A percentile compares a stretch with the other conserved stretches of the same genome.
Conservation (phyloP, 2,329 filamentous ascomycete genomes). For the Chaetothyriales sp. region DNA sequence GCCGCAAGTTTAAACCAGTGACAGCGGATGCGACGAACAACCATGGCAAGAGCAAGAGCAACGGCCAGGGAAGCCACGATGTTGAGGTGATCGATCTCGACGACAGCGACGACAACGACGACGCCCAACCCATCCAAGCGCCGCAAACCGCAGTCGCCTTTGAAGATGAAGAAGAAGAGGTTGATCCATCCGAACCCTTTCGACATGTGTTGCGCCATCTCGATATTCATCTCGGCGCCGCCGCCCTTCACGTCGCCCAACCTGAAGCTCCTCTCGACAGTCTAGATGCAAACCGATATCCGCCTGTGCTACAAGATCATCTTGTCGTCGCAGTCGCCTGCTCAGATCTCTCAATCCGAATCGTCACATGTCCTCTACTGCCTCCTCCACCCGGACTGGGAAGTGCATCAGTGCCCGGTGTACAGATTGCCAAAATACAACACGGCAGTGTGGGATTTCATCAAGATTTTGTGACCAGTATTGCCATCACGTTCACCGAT, state of each 20-base stretch:
- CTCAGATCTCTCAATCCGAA: constrained; percentile 39
- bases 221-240: constrained; percentile 39
- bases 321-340: constrained; percentile 42
- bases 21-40: constrained; percentile 22
- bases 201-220: constrained; percentile 39
- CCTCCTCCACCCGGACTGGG: constrained; percentile 34
- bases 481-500: constrained; percentile 40
- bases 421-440: constrained; percentile 33
- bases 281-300: background rate
- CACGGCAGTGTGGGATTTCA: constrained; percentile 20
- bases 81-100: constrained; percentile 42
- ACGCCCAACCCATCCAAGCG: constrained; percentile 26
- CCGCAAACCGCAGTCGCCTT: constrained; percentile 25
- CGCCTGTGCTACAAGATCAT: constrained; percentile 2
- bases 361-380: constrained; percentile 40
- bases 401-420: constrained; percentile 24
- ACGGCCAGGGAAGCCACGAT: constrained; percentile 22
- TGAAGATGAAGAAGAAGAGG: constrained; percentile 41
- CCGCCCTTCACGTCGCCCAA: constrained; percentile 38
- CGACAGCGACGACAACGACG: constrained; percentile 41
- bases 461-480: constrained; percentile 35
- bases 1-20: constrained; percentile 30
- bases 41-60: constrained; percentile 25
- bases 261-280: constrained; percentile 27
- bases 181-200: constrained; percentile 42